A percentile compares a stretch with the other conserved stretches of the same genome.
These are phyloP conservation scores for Malbranchea zuffiana DNA, from an alignment of 2,329 filamentous ascomycete species.

Conservation along the genomic window DNA sequence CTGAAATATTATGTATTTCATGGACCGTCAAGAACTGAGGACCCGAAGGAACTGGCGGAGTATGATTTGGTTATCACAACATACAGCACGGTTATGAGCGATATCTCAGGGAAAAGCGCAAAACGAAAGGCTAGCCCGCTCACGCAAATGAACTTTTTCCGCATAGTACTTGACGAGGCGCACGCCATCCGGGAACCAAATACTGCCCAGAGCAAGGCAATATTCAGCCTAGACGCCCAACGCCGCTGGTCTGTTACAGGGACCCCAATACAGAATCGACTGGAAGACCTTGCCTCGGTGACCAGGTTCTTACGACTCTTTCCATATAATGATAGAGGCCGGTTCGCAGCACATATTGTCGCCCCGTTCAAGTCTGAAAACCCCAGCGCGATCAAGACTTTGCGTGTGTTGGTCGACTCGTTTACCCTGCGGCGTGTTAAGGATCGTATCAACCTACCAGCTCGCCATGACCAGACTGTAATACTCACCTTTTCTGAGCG, in stretches of 20 bases:
- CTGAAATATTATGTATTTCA: conserved; percentile 78
- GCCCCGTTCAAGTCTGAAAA: conserved; percentile 80
- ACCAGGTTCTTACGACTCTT: conserved; percentile 74
- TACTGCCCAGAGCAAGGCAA: conserved; percentile 73
- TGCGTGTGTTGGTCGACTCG: conserved; percentile 85
- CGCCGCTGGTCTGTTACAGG: conserved; percentile 95
- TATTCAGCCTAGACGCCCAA: conserved; percentile 65
- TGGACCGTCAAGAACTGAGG: conserved; percentile 62
- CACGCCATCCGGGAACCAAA: conserved; percentile 83
- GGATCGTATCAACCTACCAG: conserved; percentile 75
- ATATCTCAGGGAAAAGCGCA: conserved; percentile 55
- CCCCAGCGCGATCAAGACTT: conserved; percentile 55
- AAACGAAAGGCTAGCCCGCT: conserved; percentile 53
- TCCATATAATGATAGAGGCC: conserved; percentile 68
- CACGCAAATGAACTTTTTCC: conserved; percentile 77
- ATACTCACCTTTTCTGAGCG: conserved; percentile 63
- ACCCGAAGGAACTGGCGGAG: conserved; percentile 54
- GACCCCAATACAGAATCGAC: conserved; percentile 85
- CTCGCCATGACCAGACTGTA: conserved; percentile 60
- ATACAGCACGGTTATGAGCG: conserved; percentile 76
- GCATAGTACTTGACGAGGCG: conserved; percentile 86
- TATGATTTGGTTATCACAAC: conserved; percentile 87
- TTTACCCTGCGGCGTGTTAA: conserved; percentile 86
- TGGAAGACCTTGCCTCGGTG: conserved; percentile 80
- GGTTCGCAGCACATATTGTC: conserved; percentile 71